Evolutionary conservation across 306 rosid genomes (phyloP).

Genomic region (Trichosanthes cucumerina): DNA sequence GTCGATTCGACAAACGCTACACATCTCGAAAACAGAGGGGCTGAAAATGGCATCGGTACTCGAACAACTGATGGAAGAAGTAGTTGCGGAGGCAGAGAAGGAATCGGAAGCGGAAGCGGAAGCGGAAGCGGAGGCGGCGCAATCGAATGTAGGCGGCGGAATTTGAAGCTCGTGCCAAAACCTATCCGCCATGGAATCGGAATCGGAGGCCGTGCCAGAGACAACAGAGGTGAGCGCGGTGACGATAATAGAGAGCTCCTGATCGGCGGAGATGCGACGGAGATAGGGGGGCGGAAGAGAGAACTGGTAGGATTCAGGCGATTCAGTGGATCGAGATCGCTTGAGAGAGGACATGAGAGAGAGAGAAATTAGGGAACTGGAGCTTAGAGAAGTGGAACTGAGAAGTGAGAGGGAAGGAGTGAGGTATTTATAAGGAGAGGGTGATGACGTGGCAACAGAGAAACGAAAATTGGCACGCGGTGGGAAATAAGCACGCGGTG

Average conservation of each 20-base stretch:
- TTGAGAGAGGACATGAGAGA: neutral
- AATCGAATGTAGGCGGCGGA: neutral
- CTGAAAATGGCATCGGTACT: neutral
- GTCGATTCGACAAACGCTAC: constrained; percentile 37
- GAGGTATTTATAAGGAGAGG: constrained; percentile 5
- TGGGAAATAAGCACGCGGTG: neutral
- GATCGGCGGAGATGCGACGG: constrained; percentile 33
- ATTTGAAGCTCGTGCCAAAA: neutral
- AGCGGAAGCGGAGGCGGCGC: neutral
- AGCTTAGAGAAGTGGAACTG: neutral
- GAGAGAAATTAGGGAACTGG: neutral
- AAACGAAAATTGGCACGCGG: neutral
- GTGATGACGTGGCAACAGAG: neutral
- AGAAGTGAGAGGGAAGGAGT: neutral
- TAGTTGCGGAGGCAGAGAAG: neutral
- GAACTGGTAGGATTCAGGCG: neutral
- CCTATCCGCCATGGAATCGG: neutral
- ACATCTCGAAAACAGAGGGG: constrained; percentile 24
- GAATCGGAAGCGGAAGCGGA: neutral
- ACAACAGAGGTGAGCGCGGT: constrained; percentile 54
- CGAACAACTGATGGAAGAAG: neutral
- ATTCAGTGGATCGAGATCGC: neutral
- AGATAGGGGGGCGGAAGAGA: neutral
- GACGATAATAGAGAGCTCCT: constrained; percentile 64
- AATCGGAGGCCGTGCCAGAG: constrained; percentile 28